Evolutionary conservation across 2,329 filamentous ascomycete species (phyloP).

Genomic region (Endoconidiophora laricicola): DNA sequence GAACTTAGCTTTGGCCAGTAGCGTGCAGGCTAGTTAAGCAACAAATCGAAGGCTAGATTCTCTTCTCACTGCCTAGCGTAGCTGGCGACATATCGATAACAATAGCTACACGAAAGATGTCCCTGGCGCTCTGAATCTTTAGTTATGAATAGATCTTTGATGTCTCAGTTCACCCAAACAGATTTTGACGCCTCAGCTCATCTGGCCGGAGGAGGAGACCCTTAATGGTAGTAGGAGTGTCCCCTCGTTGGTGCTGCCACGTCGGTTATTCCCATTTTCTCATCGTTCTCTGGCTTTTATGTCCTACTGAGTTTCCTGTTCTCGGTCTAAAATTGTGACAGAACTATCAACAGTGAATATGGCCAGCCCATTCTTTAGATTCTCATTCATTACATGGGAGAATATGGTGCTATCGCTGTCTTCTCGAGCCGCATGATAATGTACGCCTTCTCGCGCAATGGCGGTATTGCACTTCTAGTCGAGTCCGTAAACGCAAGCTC

Average conservation of each 20-base stretch:
- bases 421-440: constrained; percentile 38
- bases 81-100: no score
- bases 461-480: constrained; percentile 19
- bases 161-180: constrained; percentile 34
- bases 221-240: constrained; percentile 38
- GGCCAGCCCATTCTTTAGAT: constrained; percentile 41
- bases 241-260: constrained; percentile 37
- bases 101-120: no score
- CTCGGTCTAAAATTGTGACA: constrained; percentile 39
- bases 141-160: constrained; percentile 20
- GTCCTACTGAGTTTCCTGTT: constrained; percentile 40
- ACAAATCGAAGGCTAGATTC: no score
- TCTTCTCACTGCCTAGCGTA: no score
- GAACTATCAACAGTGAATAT: constrained; percentile 28
- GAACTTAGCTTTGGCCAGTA: no score
- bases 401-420: constrained; percentile 36
- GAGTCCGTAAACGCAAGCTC: no score
- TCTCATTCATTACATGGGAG: constrained; percentile 37
- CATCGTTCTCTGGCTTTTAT: constrained; percentile 40
- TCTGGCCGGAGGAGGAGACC: constrained; percentile 42
- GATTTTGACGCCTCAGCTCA: constrained; percentile 41
- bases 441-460: constrained; percentile 39
- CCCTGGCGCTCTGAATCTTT: no score
- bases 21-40: no score
- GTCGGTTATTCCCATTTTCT: constrained; percentile 31